Evolutionary conservation across 2,329 filamentous ascomycete species (phyloP).

Genomic region (Aciculosporium take): DNA sequence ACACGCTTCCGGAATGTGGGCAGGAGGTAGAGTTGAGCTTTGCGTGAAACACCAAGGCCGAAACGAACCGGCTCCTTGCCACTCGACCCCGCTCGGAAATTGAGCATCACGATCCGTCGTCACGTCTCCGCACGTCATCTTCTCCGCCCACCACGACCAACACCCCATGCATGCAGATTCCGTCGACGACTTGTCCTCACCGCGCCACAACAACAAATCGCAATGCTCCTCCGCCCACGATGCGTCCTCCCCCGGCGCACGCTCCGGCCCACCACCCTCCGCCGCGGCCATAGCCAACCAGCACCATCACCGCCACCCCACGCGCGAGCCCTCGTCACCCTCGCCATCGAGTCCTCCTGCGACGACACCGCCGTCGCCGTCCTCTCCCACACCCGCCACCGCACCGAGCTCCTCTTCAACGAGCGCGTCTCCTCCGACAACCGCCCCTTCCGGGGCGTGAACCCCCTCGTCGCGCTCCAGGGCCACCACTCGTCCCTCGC

Average conservation of each 20-base stretch:
- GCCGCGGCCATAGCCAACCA: not conserved
- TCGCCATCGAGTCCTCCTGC: conserved; percentile 76
- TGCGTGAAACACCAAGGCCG: no score
- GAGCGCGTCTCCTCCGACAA: conserved; percentile 72
- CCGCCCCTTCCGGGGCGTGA: conserved; percentile 58
- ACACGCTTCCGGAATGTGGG: no score
- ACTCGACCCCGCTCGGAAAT: no score
- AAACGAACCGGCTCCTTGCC: no score
- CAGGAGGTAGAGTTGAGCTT: no score
- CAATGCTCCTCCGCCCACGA: conserved; percentile 5
- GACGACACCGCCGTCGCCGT: conserved; percentile 88
- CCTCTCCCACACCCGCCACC: conserved; percentile 40
- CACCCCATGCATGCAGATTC: no score
- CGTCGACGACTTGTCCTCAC: no score
- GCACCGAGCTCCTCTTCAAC: conserved; percentile 58
- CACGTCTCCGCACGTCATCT: no score
- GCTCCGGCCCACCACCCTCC: not conserved
- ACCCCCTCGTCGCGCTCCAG: conserved; percentile 59
- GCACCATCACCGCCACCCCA: no score
- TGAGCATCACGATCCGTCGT: no score
- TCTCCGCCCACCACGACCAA: no score
- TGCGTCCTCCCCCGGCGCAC: not conserved
- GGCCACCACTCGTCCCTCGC: conserved; percentile 64
- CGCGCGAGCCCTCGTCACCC: conserved; percentile 31
- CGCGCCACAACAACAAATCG: not conserved